These are phyloP conservation scores for Alternaria gansuensis DNA, from an alignment of 2,329 filamentous ascomycete species.

Conservation along the genomic window DNA sequence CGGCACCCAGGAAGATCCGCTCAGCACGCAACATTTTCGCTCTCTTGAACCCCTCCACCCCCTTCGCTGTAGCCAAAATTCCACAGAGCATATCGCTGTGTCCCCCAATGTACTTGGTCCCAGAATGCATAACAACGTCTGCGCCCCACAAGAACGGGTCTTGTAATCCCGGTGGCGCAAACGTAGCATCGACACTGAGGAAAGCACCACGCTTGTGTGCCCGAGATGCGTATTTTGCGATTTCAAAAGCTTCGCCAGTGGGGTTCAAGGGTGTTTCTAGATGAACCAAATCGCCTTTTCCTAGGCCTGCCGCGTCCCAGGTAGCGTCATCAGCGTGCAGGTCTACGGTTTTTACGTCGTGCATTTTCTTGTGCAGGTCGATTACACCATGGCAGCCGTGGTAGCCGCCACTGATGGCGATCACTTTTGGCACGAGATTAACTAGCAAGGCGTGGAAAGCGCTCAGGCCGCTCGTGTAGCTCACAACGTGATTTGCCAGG, in stretches of 20 bases:
- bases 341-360: constrained; percentile 74
- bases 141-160: constrained; percentile 84
- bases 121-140: constrained; percentile 89
- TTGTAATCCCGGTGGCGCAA: constrained; percentile 87
- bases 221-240: constrained; percentile 74
- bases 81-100: constrained; percentile 95
- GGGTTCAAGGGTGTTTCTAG: constrained; percentile 96
- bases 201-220: constrained; percentile 77
- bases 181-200: constrained; percentile 88
- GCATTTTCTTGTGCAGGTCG: constrained; percentile 75
- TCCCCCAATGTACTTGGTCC: constrained; percentile 95
- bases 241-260: constrained; percentile 79
- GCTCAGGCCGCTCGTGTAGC: constrained; percentile 84
- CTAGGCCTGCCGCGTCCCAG: constrained; percentile 71
- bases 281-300: constrained; percentile 83
- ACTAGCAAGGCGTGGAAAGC: constrained; percentile 89
- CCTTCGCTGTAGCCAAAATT: constrained; percentile 71
- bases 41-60: constrained; percentile 32
- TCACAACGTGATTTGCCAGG: constrained; percentile 65
- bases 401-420: constrained; percentile 86
- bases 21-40: constrained; percentile 69
- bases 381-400: constrained; percentile 94
- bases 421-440: constrained; percentile 80
- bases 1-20: constrained; percentile 77
- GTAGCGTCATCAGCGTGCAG: constrained; percentile 64